phyloP scores from a whole-genome alignment of 345 rosid species.

The Brassica nigra region DNA sequence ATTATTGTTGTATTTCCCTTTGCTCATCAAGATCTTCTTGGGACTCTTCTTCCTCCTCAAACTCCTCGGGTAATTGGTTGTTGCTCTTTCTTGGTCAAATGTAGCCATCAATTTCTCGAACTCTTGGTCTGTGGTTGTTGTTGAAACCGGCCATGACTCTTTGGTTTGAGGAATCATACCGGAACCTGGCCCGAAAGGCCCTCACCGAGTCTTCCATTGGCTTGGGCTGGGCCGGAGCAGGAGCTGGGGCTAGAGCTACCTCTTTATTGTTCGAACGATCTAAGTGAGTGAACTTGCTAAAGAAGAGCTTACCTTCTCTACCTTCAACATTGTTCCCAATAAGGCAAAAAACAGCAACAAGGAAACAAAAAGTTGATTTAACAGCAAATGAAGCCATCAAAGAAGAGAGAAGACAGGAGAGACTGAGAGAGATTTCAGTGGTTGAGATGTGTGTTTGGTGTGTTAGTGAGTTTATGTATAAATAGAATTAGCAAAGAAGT shows the following conservation, averaged over 20 bases:
- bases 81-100: constrained; percentile 40
- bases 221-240: constrained; percentile 36
- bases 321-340: constrained; percentile 43
- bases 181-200: constrained; percentile 50
- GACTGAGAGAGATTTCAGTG: background rate
- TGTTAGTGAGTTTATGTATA: constrained; percentile 31
- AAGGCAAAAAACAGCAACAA: constrained; percentile 31
- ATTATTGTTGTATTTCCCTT: constrained; percentile 22
- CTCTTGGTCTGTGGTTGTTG: constrained; percentile 37
- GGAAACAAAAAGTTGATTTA: constrained; percentile 25
- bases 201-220: constrained; percentile 39
- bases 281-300: constrained; percentile 55
- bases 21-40: constrained; percentile 30
- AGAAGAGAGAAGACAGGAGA: background rate
- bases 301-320: constrained; percentile 60
- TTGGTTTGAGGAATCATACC: constrained; percentile 47
- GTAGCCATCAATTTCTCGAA: constrained; percentile 43
- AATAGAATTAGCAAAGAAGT: constrained; percentile 20
- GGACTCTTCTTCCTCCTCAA: constrained; percentile 29
- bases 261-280: constrained; percentile 18
- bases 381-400: constrained; percentile 48
- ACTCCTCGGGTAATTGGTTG: constrained; percentile 30
- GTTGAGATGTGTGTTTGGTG: constrained; percentile 16
- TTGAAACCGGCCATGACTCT: constrained; percentile 42
- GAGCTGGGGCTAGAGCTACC: constrained; percentile 16